phyloP scores from a whole-genome alignment of 495 filamentous ascomycete species.

The Xylaria nigripes region DNA sequence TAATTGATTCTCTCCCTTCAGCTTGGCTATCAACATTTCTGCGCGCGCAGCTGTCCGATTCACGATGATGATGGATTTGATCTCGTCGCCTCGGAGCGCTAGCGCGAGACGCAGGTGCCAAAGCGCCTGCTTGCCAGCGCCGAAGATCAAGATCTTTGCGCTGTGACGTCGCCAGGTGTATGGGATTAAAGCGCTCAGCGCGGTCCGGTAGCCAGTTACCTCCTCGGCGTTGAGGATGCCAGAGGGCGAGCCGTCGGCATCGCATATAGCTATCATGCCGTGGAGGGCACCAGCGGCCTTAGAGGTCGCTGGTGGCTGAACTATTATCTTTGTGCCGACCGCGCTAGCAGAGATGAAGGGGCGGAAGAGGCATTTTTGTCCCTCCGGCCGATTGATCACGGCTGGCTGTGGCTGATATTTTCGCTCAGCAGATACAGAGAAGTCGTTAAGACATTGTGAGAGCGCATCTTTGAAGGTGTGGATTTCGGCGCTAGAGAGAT shows the following conservation, averaged over 20 bases:
- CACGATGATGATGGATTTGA: constrained; percentile 61
- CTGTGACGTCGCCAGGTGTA: constrained; percentile 56
- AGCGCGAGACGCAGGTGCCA: constrained; percentile 71
- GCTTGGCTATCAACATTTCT: neutral
- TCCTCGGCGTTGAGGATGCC: constrained; percentile 67
- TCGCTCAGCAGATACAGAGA: constrained; percentile 52
- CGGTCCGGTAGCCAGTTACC: constrained; percentile 72
- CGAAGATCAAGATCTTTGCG: constrained; percentile 62
- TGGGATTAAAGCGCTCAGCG: constrained; percentile 57
- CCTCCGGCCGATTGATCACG: constrained; percentile 38
- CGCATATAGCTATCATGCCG: constrained; percentile 58
- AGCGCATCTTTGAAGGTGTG: constrained; percentile 49
- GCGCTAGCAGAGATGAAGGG: constrained; percentile 18
- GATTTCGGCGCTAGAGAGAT: constrained; percentile 52
- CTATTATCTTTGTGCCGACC: constrained; percentile 6
- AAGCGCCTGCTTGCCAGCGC: constrained; percentile 68
- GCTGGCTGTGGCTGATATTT: constrained; percentile 60
- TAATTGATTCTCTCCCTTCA: neutral
- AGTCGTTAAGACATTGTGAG: constrained; percentile 56
- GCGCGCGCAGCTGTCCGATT: constrained; percentile 38
- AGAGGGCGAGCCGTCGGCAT: constrained; percentile 48
- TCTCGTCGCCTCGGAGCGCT: constrained; percentile 53
- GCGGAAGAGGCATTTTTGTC: constrained; percentile 24
- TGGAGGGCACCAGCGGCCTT: constrained; percentile 47
- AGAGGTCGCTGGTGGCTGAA: constrained; percentile 15